A percentile compares a stretch with the other conserved stretches of the same genome.
Conservation (phyloP, 495 filamentous ascomycete species). For the Hypoxylon cercidicola region DNA sequence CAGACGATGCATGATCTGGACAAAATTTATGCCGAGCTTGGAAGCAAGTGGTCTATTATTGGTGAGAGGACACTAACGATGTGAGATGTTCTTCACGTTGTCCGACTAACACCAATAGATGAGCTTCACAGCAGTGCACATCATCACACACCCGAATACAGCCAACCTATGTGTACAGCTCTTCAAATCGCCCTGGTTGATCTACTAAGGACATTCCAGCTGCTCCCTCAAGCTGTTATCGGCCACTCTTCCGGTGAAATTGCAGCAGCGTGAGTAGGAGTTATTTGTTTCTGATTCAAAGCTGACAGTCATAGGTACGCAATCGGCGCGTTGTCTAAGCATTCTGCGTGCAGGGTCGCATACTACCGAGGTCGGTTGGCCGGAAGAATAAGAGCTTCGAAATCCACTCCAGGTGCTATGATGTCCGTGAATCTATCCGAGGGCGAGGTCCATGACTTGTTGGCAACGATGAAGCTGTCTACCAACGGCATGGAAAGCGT, state of each 20-base stretch:
- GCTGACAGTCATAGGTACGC: no score
- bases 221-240: slow-evolving; percentile 57
- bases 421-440: slow-evolving; percentile 52
- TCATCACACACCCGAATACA: slow-evolving; percentile 49
- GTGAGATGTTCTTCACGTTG: no score
- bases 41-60: slow-evolving; percentile 47
- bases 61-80: no score
- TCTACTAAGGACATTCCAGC: slow-evolving; percentile 56
- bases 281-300: no score
- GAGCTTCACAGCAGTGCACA: slow-evolving; percentile 12
- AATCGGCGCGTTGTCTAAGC: slow-evolving; percentile 47
- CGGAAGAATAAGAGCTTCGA: slow-evolving; percentile 14
- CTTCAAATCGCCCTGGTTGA: slow-evolving; percentile 61
- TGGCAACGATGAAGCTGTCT: no score
- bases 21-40: slow-evolving; percentile 26
- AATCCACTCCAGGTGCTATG: slow-evolving; percentile 48
- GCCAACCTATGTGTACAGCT: slow-evolving; percentile 55
- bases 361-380: slow-evolving; percentile 46
- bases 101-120: no score
- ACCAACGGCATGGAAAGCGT: no score
- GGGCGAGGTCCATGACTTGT: slow-evolving; percentile 28
- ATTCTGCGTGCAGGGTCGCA: slow-evolving; percentile 56
- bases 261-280: no score
- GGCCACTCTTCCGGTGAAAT: slow-evolving; percentile 72
- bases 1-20: no score